phyloP scores from a whole-genome alignment of 441 rosid species.

The California macrophylla region DNA sequence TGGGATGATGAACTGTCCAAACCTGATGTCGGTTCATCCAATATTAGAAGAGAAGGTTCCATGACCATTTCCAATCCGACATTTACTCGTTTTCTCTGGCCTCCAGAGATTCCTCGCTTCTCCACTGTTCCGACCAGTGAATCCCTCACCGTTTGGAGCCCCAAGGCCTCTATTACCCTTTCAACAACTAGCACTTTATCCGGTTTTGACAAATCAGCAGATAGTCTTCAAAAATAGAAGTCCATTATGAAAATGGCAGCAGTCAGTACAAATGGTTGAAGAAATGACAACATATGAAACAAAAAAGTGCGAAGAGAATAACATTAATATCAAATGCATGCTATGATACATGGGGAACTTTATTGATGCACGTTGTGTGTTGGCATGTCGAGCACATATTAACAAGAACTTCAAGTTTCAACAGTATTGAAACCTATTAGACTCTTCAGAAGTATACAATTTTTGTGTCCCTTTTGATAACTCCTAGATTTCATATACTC shows the following conservation, averaged over 20 bases:
- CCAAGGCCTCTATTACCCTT: constrained; percentile 82
- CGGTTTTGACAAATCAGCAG: constrained; percentile 61
- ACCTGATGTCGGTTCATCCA: constrained; percentile 95
- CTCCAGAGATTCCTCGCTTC: constrained; percentile 93
- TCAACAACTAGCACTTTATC: constrained; percentile 82
- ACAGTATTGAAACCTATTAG: background rate
- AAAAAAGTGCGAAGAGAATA: too few relatives aligned
- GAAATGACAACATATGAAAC: too few relatives aligned
- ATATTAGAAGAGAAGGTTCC: constrained; percentile 94
- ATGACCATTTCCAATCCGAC: constrained; percentile 99
- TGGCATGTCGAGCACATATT: background rate
- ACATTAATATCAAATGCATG: background rate
- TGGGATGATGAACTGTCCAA: constrained; percentile 93
- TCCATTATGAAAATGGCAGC: constrained; percentile 7
- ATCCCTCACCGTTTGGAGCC: constrained; percentile 71
- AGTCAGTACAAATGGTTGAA: too few relatives aligned
- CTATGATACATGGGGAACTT: background rate
- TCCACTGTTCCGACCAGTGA: constrained; percentile 92
- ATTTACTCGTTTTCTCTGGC: constrained; percentile 90
- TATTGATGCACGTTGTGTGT: background rate
- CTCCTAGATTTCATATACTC: background rate
- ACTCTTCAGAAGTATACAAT: background rate
- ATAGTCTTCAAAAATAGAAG: constrained; percentile 37
- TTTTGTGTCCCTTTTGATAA: background rate
- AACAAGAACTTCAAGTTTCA: background rate